Evolutionary conservation across 345 rosid species (phyloP), one percentile per base, ranked within the genome.

Genomic region (rapeseed (Brassica napus)): DNA sequence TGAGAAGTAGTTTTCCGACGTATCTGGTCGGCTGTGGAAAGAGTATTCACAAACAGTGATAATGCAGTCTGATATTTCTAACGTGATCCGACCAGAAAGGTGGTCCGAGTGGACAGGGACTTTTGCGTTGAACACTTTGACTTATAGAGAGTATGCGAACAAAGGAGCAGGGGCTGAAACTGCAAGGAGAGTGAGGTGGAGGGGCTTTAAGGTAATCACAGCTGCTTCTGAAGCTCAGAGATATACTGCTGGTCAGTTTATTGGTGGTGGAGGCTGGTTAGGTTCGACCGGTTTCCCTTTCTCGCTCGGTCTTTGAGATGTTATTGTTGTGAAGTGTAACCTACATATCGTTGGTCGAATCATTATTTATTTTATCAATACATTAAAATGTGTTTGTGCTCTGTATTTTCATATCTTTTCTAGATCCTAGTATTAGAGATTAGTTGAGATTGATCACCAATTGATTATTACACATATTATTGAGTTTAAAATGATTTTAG

Each of bases 41-140:
- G 88, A 86, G 37, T 89, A 92, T 69, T 91, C 98, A 1, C 86
- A 95, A 75, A 94, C 98, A 0, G 94, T 92, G 6, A 65, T 94
- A 4, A 92, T 94, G 95, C 98, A 92, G 21, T 80, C 97, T 1
- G 2, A 67, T 5, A 91, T 94, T 3, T 86, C 83, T 10, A 86
- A 88, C 10, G 88, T 92, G 79, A 90, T 94, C 15, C 69, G 86
- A 42, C 80, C 94, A 0, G 92, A 69, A 0, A 97, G 98, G 0
- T 94, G 98, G 98, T 85, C 72, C 55, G 94, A 89, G 77, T 94
- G 98, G 98, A 66, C 7, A 34, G 97, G 90, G 4, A 74, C 12
- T 2, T 94, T 94, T 6, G 98, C 97, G 2, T 78, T 91, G 21
- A 32, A 24, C 63, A 94, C 98, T 9, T 30, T 92, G 85, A 79